Evolutionary conservation across 1,284 basidiomycete species (phyloP).

Genomic region (Moesziomyces aphidis): DNA sequence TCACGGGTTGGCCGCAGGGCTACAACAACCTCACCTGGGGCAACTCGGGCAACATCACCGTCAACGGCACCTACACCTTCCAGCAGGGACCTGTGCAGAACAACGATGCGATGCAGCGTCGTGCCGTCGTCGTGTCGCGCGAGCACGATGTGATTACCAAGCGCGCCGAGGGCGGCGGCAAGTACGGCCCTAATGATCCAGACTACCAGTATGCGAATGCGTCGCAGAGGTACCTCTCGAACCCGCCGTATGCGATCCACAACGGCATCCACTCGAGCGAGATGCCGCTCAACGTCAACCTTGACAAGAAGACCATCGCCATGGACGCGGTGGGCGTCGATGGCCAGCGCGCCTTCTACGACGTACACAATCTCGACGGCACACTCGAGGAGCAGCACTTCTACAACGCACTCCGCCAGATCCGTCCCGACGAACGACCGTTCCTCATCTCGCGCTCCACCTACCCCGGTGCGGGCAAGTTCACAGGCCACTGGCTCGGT

Average conservation of each 20-base stretch:
- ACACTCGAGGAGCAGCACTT: constrained; percentile 41
- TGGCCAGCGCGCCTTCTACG: constrained; percentile 37
- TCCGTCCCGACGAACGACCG: constrained; percentile 49
- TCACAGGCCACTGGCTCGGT: constrained; percentile 70
- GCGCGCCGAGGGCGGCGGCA: constrained; percentile 11
- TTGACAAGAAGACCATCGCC: constrained; percentile 60
- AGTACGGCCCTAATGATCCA: constrained; percentile 24
- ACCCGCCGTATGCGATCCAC: constrained; percentile 76
- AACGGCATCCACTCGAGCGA: constrained; percentile 71
- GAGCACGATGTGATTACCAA: constrained; percentile 12
- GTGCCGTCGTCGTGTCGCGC: constrained; percentile 1
- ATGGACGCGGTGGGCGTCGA: constrained; percentile 69
- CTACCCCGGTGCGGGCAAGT: constrained; percentile 52
- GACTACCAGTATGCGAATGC: constrained; percentile 44
- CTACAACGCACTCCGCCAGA: constrained; percentile 32
- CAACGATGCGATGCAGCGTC: constrained; percentile 27
- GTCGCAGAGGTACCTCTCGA: constrained; percentile 42
- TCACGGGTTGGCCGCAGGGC: constrained; percentile 69
- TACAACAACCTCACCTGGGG: constrained; percentile 76
- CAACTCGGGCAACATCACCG: constrained; percentile 77
- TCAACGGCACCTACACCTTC: constrained; percentile 72
- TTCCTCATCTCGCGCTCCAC: constrained; percentile 56
- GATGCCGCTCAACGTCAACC: constrained; percentile 71
- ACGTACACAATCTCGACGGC: constrained; percentile 67
- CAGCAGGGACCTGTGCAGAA: constrained; percentile 29